Base-by-base conservation (phyloP, 2,329 filamentous ascomycete species). In the Fusarium hainanense region DNA sequence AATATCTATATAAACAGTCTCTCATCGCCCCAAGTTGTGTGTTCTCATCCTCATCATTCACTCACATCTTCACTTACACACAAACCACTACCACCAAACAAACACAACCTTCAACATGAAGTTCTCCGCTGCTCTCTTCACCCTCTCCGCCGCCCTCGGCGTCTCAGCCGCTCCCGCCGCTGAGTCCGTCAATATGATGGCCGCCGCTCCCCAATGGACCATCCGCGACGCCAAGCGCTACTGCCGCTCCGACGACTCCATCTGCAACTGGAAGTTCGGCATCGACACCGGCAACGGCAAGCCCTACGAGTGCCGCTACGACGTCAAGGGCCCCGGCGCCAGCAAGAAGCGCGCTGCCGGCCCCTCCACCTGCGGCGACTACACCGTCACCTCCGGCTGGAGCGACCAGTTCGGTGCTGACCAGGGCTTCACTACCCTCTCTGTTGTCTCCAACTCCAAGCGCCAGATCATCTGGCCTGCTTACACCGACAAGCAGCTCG, bases 351-450 rank as follows among this genome's bases (percentile, higher is more conserved):
- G 75, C 54, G 77, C 78, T 74, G 81, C 80, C 49, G 81, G 80
- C 20, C 79, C 82, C 46, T 68, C 75, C 61, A 79, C 69, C 51
- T 88, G 85, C 79, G 86, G 85, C 41, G 74, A 73, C 61, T 88
- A 81, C 80, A 84, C 81, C 66, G 71, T 88, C 74, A 85, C 83
- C 52, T 83, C 83, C 4, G 84, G 84, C 79, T 88, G 86, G 86
- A 85, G 82, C 75, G 85, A 81, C 12, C 28, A 30, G 28, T 88
- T 88, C 68, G 87, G 85, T 51, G 60, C 77, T 14, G 82, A 76
- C 66, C 79, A 84, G 27, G 86, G 85, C 69, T 88, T 88, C 80
- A 88, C 85, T 25, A 86, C 84, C 23, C 77, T 88, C 28, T 79
- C 83, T 21, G 82, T 88, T 55, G 81, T 83, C 48, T 79, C 86